Conservation (phyloP, 768 basidiomycete species). For the Phanerochaete carnosa region DNA sequence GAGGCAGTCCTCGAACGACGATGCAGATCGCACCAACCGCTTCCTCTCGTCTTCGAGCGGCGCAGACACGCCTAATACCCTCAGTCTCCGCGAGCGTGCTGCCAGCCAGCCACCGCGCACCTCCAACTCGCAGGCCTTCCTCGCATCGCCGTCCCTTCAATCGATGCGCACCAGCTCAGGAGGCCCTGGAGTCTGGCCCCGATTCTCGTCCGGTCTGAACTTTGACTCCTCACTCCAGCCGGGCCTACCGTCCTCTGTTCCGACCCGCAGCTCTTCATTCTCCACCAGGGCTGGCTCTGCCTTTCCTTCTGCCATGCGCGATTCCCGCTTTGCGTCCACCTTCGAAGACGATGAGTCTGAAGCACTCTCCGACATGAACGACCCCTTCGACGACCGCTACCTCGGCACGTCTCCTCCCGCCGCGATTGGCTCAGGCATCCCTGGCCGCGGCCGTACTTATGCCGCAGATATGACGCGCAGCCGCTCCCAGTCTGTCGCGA, state of each 20-base stretch:
- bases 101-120: slow-evolving; percentile 67
- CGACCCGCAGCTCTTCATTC: slow-evolving; percentile 68
- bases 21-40: slow-evolving; percentile 59
- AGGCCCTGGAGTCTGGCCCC: slow-evolving; percentile 29
- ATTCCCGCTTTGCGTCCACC: slow-evolving; percentile 67
- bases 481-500: slow-evolving; percentile 73
- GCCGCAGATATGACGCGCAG: slow-evolving; percentile 65
- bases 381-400: slow-evolving; percentile 39
- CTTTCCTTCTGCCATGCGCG: slow-evolving; percentile 64
- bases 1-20: slow-evolving; percentile 37
- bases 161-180: slow-evolving; percentile 49
- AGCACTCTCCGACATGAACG: slow-evolving; percentile 47
- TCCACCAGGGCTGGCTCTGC: slow-evolving; percentile 40
- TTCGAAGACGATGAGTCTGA: slow-evolving; percentile 83
- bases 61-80: slow-evolving; percentile 38
- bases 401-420: slow-evolving; percentile 44
- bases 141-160: slow-evolving; percentile 50
- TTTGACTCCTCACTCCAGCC: slow-evolving; percentile 32
- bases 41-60: slow-evolving; percentile 43
- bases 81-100: slow-evolving; percentile 57
- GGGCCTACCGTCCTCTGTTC: slow-evolving; percentile 48
- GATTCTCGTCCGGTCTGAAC: slow-evolving; percentile 41
- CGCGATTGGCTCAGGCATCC: slow-evolving; percentile 27
- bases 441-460: slow-evolving; percentile 54
- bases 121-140: slow-evolving; percentile 38